Evolutionary conservation across 495 filamentous ascomycete genomes (phyloP), one percentile per base, ranked within the genome.

Genomic region (Penicillium maclennaniae): DNA sequence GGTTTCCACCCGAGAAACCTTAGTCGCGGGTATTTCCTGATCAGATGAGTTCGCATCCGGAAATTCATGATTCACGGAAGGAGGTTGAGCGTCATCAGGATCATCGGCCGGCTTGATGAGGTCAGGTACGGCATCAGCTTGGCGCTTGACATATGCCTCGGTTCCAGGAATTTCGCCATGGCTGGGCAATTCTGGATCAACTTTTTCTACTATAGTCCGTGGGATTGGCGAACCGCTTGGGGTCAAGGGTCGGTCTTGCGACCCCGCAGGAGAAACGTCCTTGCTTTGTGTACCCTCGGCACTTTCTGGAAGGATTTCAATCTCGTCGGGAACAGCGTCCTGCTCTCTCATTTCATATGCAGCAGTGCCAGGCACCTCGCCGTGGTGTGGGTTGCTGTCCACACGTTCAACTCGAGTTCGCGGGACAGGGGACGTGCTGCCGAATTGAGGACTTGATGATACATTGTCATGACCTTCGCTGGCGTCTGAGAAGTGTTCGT

Each of bases 401-500:
- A 85, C 73, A 62, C 75, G 79, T 64, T 86, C 83, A 27, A 84
- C 80, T 57, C 84, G 75, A 14, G 83, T 87, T 31, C 69, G 73
- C 31, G 86, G 83, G 54, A 85, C 73, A 54, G 83, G 77, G 47
- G 83, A 85, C 42, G 69, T 60, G 55, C 68, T 66, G 54, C 68
- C 65, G 56, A 72, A 69, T 40, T 61, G 63, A 47, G 63, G 59
- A 49, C 54, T 63, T 49, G 70, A 71, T 51, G 60, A 55, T 40
- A 62, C 55, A 45, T 59, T 64, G 47, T 70, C 74, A 54, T 69
- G 64, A 56, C 83, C 87, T 68, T 92, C 88, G 51, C 83, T 87
- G 54, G 91, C 91, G 76, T 95, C 91, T 45, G 91, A 91, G 68
- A 91, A 96, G 70, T 95, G 88, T 45, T 96, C 91, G 25, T 95